Evolutionary conservation across 208 protist species (phyloP).

Genomic region (Trypanosoma rangeli): DNA sequence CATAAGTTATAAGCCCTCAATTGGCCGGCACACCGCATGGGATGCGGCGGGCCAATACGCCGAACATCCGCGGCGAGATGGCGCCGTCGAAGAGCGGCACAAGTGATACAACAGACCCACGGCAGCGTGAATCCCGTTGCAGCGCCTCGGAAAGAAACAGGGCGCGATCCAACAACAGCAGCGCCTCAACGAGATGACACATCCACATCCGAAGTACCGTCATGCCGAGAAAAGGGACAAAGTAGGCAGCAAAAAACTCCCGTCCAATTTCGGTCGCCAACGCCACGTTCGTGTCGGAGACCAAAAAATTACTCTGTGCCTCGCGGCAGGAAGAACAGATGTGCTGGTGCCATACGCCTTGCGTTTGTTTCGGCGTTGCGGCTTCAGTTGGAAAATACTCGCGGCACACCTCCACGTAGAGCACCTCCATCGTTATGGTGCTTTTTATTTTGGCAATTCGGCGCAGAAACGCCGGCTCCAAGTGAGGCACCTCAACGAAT

Average conservation of each 20-base stretch:
- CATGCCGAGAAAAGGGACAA: conserved; percentile 72
- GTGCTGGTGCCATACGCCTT: conserved; percentile 38
- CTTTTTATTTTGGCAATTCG: conserved; percentile 61
- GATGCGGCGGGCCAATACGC: conserved; percentile 63
- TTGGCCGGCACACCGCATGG: neutral
- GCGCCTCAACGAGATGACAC: conserved; percentile 80
- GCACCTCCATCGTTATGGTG: conserved; percentile 48
- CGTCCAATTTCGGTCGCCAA: conserved; percentile 34
- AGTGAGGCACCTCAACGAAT: conserved; percentile 51
- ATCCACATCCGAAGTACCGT: conserved; percentile 90
- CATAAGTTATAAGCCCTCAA: neutral
- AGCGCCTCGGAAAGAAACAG: conserved; percentile 70
- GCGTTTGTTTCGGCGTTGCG: conserved; percentile 22
- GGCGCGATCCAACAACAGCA: conserved; percentile 74
- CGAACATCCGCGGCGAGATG: conserved; percentile 84
- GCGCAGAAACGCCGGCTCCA: conserved; percentile 79
- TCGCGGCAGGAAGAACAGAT: conserved; percentile 52
- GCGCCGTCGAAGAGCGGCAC: conserved; percentile 85
- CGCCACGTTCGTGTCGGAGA: neutral
- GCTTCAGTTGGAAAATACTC: conserved; percentile 40
- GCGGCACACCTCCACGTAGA: conserved; percentile 40
- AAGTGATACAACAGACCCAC: conserved; percentile 61
- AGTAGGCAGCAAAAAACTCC: conserved; percentile 42
- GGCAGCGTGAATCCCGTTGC: conserved; percentile 22
- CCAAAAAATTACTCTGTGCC: conserved; percentile 41